Base-by-base conservation (phyloP, 2,329 filamentous ascomycete genomes). In the Calonectria pauciramosa region DNA sequence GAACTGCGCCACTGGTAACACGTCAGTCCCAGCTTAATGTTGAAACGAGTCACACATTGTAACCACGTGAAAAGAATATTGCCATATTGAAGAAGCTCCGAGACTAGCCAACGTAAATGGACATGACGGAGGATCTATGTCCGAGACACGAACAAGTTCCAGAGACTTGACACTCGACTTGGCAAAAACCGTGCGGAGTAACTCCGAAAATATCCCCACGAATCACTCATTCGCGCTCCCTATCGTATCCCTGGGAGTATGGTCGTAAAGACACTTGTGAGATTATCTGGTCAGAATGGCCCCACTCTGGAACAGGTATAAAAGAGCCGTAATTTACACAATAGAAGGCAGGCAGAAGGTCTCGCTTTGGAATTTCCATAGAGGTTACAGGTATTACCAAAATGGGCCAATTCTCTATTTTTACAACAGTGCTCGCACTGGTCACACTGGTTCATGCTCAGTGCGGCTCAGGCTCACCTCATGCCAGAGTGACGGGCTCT, bases 401-500 rank as follows among this genome's bases (percentile, higher is more conserved):
- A n/a, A 88, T 88, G 86, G 73, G 83, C 32, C 80, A 81, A 26
- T 77, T 85, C 65, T 81, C 80, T 36, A 66, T 86, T 60, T 59
- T 89, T 68, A 81, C 88, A 14, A 81, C 85, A 32, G 83, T 83
- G 52, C 82, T 90, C 20, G 87, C 87, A 36, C 82, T 89, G 16
- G 80, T 82, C 65, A 84, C 86, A 11, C 52, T 78, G 14, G 85
- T 81, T 49, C 75, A 82, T 5, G 88, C 85, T 26, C 87, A 89
- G 74, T 90, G 89, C 78, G 89, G 89, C 72, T 84, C 88, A 28
- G 88, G 87, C 68, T 85, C 83, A 0, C 87, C 88, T 0, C 78
- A 88, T 71, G 88, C 87, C 20, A 84, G 75, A 14, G 88, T 90
- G 14, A 88, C 88, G 2, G 88, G 88, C 76, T 88, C 86, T 2